phyloP scores from a whole-genome alignment of 2,329 filamentous ascomycete genomes.

The Sporothrix protearum region DNA sequence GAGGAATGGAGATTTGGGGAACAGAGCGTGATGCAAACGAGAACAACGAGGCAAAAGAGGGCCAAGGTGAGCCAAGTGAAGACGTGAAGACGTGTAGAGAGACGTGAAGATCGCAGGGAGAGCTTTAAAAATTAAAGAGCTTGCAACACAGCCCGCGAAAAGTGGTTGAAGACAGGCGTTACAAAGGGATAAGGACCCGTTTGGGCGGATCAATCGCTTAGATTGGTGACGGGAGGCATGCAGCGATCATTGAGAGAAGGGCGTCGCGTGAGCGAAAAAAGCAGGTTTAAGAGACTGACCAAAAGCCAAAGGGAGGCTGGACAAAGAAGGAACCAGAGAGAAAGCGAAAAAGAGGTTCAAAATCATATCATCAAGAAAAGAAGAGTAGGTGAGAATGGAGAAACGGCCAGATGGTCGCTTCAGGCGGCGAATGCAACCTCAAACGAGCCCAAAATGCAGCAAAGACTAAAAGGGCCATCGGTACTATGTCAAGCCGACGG shows the following conservation, averaged over 20 bases:
- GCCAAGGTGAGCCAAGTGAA: not conserved
- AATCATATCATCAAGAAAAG: not conserved
- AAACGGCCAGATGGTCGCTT: constrained; percentile 1
- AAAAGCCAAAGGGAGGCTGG: constrained; percentile 15
- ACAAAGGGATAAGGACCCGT: constrained; percentile 4
- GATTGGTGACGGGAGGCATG: not conserved
- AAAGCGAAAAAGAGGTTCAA: not conserved
- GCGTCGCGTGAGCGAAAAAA: not conserved
- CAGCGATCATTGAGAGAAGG: not conserved
- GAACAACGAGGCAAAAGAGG: not conserved
- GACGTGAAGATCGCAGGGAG: constrained; percentile 21
- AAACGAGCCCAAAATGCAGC: constrained; percentile 12
- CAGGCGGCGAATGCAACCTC: constrained; percentile 17
- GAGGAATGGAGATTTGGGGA: constrained; percentile 15
- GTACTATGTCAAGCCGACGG: constrained; percentile 10
- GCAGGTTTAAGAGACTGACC: constrained; percentile 8
- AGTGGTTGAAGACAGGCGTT: too few species aligned
- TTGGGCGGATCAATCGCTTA: constrained; percentile 1
- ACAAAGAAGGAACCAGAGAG: not conserved
- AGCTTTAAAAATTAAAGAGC: not conserved
- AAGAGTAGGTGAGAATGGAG: not conserved
- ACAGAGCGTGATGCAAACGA: not conserved
- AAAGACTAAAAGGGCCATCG: not conserved
- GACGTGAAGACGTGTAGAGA: not conserved
- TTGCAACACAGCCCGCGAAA: too few species aligned